Base-by-base conservation (phyloP, 257 asterid genomes). In the Solanum habrochaites region DNA sequence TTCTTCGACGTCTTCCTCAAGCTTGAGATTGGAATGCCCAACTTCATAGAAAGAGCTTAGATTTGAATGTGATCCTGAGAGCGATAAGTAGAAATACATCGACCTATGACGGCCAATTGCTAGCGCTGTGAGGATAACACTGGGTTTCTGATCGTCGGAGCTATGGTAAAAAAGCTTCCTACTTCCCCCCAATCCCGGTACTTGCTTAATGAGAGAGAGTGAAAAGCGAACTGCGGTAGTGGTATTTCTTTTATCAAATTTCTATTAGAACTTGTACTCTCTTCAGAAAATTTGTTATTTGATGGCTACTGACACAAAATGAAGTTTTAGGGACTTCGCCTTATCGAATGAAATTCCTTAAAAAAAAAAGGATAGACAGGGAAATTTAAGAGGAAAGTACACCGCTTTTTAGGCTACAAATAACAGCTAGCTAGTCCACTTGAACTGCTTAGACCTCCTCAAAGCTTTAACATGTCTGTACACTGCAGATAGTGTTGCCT, bases 1-100 rank as follows among this genome's bases (percentile, higher is more conserved):
- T 97, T 87, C 97, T 97, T 82, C 91, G 99, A 66, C 99, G 99
- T 86, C 94, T 97, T 85, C 98, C 99, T 83, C 99, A 95, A 91
- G 93, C 99, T 97, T 91, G 98, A 97, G 91, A 92, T 97, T 77
- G 99, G 99, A 85, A 58, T 91, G 32, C 99, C 98, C 75, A 93
- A 92, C 89, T 89, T 35, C 67, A 90, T 58, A 62, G 99, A 92
- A 90, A 94, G 99, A 90, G 90, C 92, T 72, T 93, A 92, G 39
- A 95, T 87, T 85, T 97, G 92, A 94, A 93, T 90, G 99, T 96
- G 90, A 91, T 97, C 88, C 88, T 97, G 81, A 96, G 92, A 94
- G 88, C 74, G 99, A 97, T 93, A 95, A 87, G 94, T 92, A 40
- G 95, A 92, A 90, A 86, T 27, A 90, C 81, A 93, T 97, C 77